Evolutionary conservation across 805 yeast genomes (phyloP).

Genomic region (Metschnikowia borealis): DNA sequence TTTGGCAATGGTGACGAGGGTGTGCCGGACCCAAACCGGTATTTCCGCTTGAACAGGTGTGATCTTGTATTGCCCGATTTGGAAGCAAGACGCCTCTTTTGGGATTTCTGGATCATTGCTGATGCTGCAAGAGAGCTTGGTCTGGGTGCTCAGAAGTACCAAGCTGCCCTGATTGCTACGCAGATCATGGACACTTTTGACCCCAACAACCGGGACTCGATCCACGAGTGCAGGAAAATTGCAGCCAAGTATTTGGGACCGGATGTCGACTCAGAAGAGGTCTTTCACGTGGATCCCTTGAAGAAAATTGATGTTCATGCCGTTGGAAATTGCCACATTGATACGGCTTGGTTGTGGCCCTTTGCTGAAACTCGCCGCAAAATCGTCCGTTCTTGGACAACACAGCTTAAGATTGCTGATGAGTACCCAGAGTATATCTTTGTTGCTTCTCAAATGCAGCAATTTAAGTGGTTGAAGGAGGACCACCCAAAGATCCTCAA

Average conservation of each 20-base stretch:
- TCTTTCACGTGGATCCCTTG: constrained; percentile 33
- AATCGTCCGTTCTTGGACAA: constrained; percentile 91
- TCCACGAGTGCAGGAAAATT: constrained; percentile 60
- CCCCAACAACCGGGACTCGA: constrained; percentile 54
- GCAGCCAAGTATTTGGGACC: constrained; percentile 64
- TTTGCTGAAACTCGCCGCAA: constrained; percentile 93
- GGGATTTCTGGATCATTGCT: constrained; percentile 83
- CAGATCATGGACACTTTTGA: constrained; percentile 83
- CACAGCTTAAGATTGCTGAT: constrained; percentile 81
- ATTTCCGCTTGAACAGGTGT: constrained; percentile 62
- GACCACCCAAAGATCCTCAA: constrained; percentile 81
- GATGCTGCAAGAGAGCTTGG: constrained; percentile 89
- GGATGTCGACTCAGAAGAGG: constrained; percentile 60
- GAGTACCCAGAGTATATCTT: constrained; percentile 89
- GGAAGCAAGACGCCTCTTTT: constrained; percentile 70
- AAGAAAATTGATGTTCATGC: constrained; percentile 64
- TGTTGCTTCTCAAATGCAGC: constrained; percentile 95
- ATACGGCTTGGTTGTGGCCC: constrained; percentile 99
- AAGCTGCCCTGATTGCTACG: constrained; percentile 76
- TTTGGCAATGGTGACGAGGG: constrained; percentile 66
- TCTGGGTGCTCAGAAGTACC: constrained; percentile 65
- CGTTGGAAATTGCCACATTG: constrained; percentile 94
- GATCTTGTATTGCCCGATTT: constrained; percentile 79
- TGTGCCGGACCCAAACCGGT: constrained; percentile 70
- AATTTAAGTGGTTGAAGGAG: constrained; percentile 82